These are phyloP conservation scores for Lotus japonicus DNA, from an alignment of 306 rosid species.

Conservation along the genomic window DNA sequence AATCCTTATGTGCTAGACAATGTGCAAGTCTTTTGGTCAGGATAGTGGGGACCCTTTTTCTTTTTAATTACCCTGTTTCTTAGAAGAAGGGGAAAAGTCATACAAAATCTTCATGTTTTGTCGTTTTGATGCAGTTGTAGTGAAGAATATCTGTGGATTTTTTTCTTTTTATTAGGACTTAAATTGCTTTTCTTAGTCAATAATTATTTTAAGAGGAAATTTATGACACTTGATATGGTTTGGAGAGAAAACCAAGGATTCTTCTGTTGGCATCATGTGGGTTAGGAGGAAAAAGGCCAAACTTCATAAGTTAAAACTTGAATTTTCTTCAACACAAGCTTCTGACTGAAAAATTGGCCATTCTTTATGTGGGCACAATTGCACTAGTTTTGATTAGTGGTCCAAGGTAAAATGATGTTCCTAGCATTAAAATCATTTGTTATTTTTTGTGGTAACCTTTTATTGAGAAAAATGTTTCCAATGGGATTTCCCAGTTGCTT, in stretches of 20 bases:
- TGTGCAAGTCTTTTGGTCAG: neutral
- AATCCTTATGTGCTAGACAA: neutral
- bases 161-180: neutral
- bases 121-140: no score
- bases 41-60: no score
- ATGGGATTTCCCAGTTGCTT: neutral
- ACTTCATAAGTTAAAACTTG: neutral
- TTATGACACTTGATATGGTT: neutral
- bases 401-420: neutral
- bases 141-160: neutral
- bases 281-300: neutral
- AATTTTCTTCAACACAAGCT: neutral
- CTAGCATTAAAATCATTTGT: neutral
- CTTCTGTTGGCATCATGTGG: neutral
- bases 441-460: neutral
- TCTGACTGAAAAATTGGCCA: neutral
- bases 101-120: neutral
- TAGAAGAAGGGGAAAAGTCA: neutral
- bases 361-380: conserved; percentile 1
- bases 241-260: neutral
- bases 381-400: no score
- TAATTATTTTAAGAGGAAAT: neutral
- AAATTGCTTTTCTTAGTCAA: neutral
- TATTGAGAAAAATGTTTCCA: neutral
- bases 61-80: neutral